These are phyloP conservation scores for Cicer arietinum DNA, from an alignment of 306 rosid species.

Conservation along the genomic window DNA sequence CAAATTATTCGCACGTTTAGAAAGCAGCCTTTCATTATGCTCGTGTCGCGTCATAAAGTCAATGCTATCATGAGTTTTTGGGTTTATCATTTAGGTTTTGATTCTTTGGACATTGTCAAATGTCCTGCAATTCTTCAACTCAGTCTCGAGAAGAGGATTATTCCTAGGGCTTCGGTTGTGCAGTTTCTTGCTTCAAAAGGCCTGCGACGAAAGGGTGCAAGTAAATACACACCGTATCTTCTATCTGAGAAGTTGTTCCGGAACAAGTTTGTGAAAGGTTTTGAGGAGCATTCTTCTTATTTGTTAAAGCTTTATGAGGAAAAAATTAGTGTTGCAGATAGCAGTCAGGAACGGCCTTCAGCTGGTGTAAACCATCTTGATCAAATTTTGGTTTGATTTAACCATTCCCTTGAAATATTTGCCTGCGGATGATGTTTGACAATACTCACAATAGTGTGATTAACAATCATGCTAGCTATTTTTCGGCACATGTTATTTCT, in stretches of 20 bases:
- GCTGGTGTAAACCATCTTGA: neutral
- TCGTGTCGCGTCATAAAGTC: slow-evolving; percentile 48
- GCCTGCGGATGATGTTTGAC: neutral
- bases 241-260: neutral
- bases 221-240: neutral
- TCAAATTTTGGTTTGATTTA: slow-evolving; percentile 3
- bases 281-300: neutral
- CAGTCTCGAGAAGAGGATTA: slow-evolving; percentile 58
- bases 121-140: slow-evolving; percentile 2
- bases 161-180: slow-evolving; percentile 54
- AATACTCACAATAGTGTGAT: neutral
- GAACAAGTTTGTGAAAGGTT: neutral
- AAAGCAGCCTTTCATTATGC: slow-evolving; percentile 47
- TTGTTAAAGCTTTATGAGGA: slow-evolving; percentile 4
- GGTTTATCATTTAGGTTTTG: slow-evolving; percentile 48
- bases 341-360: neutral
- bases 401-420: neutral
- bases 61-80: slow-evolving; percentile 47
- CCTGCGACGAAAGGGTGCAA: slow-evolving; percentile 30
- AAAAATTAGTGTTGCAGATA: neutral
- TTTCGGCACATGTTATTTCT: neutral
- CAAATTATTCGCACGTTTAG: slow-evolving; percentile 36
- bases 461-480: neutral
- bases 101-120: neutral
- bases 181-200: slow-evolving; percentile 49